Evolutionary conservation across 75 land plant genomes (phyloP).

Genomic region (Pinus taeda): DNA sequence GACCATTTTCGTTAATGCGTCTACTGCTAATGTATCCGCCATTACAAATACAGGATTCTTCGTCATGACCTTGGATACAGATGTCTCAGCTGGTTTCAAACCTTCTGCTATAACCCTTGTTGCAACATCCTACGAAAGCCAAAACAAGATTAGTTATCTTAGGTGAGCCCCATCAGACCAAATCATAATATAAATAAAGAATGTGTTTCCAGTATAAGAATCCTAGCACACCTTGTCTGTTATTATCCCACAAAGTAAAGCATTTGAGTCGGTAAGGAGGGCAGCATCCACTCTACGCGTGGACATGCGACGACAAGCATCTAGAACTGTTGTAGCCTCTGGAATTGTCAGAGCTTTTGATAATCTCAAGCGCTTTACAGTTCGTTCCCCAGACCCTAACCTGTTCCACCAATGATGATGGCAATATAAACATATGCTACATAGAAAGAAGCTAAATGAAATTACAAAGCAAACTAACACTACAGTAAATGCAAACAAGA

Average conservation of each 20-base stretch:
- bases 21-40: slow-evolving; percentile 77
- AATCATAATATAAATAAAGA: slow-evolving; percentile 1
- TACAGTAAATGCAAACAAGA: background rate
- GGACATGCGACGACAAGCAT: slow-evolving; percentile 84
- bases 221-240: slow-evolving; percentile 66
- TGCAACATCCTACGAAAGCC: slow-evolving; percentile 58
- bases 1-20: slow-evolving; percentile 92
- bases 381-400: slow-evolving; percentile 57
- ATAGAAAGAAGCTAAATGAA: background rate
- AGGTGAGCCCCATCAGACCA: background rate
- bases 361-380: slow-evolving; percentile 73
- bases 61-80: slow-evolving; percentile 86
- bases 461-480: background rate
- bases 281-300: slow-evolving; percentile 82
- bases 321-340: slow-evolving; percentile 58
- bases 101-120: slow-evolving; percentile 78
- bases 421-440: background rate
- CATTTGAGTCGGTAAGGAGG: slow-evolving; percentile 79
- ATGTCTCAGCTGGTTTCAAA: slow-evolving; percentile 70
- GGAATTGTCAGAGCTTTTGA: slow-evolving; percentile 87
- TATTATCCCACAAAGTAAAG: slow-evolving; percentile 80
- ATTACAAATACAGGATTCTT: slow-evolving; percentile 80
- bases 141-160: background rate
- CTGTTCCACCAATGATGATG: slow-evolving; percentile 15
- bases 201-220: background rate